A percentile compares a stretch with the other conserved stretches of the same genome.
These are phyloP conservation scores for Talaromyces piceae DNA, from an alignment of 2,329 filamentous ascomycete genomes.

Conservation along the genomic window DNA sequence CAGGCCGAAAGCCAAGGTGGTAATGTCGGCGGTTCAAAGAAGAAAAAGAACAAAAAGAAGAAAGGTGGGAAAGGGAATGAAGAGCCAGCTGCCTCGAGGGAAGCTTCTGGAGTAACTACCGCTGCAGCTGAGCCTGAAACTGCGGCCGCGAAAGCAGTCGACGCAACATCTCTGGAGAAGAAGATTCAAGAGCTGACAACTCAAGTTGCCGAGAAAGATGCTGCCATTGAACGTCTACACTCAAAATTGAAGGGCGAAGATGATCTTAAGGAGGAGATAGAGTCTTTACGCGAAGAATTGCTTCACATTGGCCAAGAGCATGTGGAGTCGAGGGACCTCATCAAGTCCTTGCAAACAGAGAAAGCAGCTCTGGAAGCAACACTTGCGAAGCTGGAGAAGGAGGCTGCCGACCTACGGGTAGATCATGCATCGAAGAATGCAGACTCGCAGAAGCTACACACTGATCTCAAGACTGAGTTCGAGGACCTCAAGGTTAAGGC, in stretches of 20 bases:
- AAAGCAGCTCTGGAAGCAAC: constrained; percentile 55
- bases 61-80: constrained; percentile 55
- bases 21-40: constrained; percentile 48
- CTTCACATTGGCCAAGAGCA: constrained; percentile 73
- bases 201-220: constrained; percentile 52
- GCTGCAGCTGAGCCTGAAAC: constrained; percentile 6
- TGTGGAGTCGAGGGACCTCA: constrained; percentile 70
- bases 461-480: constrained; percentile 55
- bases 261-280: constrained; percentile 75
- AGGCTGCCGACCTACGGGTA: constrained; percentile 53
- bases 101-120: constrained; percentile 9
- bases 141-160: constrained; percentile 31
- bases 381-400: constrained; percentile 62
- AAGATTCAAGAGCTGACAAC: constrained; percentile 29
- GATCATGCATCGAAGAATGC: constrained; percentile 40
- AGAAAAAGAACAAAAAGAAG: constrained; percentile 86
- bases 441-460: constrained; percentile 45
- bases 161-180: constrained; percentile 26
- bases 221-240: constrained; percentile 63
- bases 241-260: constrained; percentile 68
- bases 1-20: constrained; percentile 16
- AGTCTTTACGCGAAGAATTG: constrained; percentile 72
- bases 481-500: constrained; percentile 65
- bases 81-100: constrained; percentile 22
- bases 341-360: constrained; percentile 62